A percentile compares a stretch with the other conserved stretches of the same genome.
Evolutionary conservation across 352 stramenopile species (phyloP).

Genomic region (Phytophthora sp.): DNA sequence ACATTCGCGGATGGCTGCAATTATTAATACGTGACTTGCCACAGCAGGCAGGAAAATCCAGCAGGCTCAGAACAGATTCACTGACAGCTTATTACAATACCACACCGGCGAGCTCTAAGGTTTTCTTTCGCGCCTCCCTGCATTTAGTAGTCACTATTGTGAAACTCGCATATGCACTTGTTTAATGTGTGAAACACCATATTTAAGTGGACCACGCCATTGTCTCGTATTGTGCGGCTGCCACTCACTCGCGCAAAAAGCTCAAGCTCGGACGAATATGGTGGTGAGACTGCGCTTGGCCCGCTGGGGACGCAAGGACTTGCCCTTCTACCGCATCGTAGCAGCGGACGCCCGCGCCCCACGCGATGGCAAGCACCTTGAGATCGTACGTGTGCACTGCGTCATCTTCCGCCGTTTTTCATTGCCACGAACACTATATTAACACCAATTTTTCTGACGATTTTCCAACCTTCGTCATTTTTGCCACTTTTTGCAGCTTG

Average conservation of each 20-base stretch:
- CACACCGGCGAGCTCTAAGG: slow-evolving; percentile 4
- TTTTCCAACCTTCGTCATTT: slow-evolving; percentile 7
- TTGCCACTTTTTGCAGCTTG: slow-evolving; percentile 51
- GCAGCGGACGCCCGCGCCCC: slow-evolving; percentile 82
- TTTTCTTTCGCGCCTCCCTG: slow-evolving; percentile 4
- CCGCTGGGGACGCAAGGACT: slow-evolving; percentile 87
- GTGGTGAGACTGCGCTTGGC: slow-evolving; percentile 87
- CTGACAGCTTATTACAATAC: slow-evolving; percentile 20
- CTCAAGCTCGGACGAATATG: slow-evolving; percentile 51
- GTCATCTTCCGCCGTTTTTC: neutral
- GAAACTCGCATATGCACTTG: neutral
- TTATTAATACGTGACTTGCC: too few relatives aligned
- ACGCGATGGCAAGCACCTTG: slow-evolving; percentile 85
- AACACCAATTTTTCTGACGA: slow-evolving; percentile 12
- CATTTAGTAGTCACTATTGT: slow-evolving; percentile 2
- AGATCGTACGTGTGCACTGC: slow-evolving; percentile 65
- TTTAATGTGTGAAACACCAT: neutral
- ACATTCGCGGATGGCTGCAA: slow-evolving; percentile 6
- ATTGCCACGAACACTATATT: neutral
- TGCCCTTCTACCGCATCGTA: slow-evolving; percentile 91
- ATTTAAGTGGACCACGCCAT: slow-evolving; percentile 3
- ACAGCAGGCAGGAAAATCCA: slow-evolving; percentile 35
- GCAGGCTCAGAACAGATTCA: slow-evolving; percentile 4
- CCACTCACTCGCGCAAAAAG: slow-evolving; percentile 24
- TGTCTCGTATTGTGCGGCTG: slow-evolving; percentile 34